phyloP scores from a whole-genome alignment of 805 yeast genomes.

The Nakazawaea ambrosiae region DNA sequence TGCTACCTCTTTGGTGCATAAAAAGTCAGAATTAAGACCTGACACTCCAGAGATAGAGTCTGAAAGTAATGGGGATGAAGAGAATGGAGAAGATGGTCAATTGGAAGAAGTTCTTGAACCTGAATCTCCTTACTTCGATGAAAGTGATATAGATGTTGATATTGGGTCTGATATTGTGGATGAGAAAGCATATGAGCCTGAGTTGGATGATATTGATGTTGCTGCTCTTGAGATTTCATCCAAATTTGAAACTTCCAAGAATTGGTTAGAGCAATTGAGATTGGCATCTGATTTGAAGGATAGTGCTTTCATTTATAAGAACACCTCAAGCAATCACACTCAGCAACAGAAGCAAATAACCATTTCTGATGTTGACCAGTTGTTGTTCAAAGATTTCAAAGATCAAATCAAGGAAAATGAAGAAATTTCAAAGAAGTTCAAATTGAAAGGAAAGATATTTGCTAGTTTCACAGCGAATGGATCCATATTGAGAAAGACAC shows the following conservation, averaged over 20 bases:
- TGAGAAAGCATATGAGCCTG: slow-evolving; percentile 70
- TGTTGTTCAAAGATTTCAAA: slow-evolving; percentile 42
- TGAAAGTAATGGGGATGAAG: slow-evolving; percentile 3
- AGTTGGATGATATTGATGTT: slow-evolving; percentile 39
- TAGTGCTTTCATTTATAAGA: slow-evolving; percentile 24
- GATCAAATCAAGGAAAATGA: slow-evolving; percentile 21
- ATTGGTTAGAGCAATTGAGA: slow-evolving; percentile 61
- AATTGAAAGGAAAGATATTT: slow-evolving; percentile 14
- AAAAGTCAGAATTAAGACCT: slow-evolving; percentile 5
- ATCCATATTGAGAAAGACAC: slow-evolving; percentile 2
- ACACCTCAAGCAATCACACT: slow-evolving; percentile 5
- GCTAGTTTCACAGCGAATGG: slow-evolving; percentile 8
- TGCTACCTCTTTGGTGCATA: slow-evolving; percentile 8
- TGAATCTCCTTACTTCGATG: slow-evolving; percentile 11
- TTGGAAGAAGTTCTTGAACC: slow-evolving; percentile 7
- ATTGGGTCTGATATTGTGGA: slow-evolving; percentile 32
- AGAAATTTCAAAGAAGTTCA: slow-evolving; percentile 22
- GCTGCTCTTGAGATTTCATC: slow-evolving; percentile 33
- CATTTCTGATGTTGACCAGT: slow-evolving; percentile 37
- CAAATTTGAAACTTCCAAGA: slow-evolving; percentile 40
- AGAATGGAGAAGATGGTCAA: not conserved
- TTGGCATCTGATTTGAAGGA: slow-evolving; percentile 35
- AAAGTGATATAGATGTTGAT: slow-evolving; percentile 16
- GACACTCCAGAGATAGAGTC: slow-evolving; percentile 8
- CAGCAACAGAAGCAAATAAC: slow-evolving; percentile 10